These are phyloP conservation scores for Nakazawaea wyomingensis DNA, from an alignment of 805 yeast genomes.

Conservation along the genomic window DNA sequence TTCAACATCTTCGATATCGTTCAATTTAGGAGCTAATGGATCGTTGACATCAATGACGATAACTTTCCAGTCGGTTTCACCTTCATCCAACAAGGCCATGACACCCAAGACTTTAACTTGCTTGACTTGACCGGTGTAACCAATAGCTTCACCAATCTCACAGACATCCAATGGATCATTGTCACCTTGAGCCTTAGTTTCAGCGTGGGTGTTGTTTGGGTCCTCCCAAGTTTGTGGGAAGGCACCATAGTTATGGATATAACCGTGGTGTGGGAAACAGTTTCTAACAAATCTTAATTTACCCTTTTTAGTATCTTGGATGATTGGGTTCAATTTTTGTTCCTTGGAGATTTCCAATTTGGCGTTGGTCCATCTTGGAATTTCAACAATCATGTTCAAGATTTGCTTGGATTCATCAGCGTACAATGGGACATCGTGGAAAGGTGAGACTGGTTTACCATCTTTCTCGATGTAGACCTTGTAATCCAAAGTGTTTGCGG, in stretches of 20 bases:
- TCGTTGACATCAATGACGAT: slow-evolving; percentile 85
- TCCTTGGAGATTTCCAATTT: slow-evolving; percentile 93
- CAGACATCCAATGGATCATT: slow-evolving; percentile 85
- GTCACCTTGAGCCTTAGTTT: slow-evolving; percentile 69
- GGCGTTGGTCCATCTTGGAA: slow-evolving; percentile 98
- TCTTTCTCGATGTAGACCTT: slow-evolving; percentile 86
- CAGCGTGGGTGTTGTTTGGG: slow-evolving; percentile 58
- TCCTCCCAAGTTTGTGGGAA: slow-evolving; percentile 94
- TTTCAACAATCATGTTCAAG: slow-evolving; percentile 79
- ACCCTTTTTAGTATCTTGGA: slow-evolving; percentile 97
- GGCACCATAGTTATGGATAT: slow-evolving; percentile 97
- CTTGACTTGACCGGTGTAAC: slow-evolving; percentile 67
- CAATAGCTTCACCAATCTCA: slow-evolving; percentile 69
- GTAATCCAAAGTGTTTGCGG: slow-evolving; percentile 92
- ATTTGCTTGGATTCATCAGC: slow-evolving; percentile 91
- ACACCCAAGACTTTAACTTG: slow-evolving; percentile 92
- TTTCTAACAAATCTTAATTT: slow-evolving; percentile 93
- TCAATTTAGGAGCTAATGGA: slow-evolving; percentile 80
- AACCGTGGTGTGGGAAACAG: slow-evolving; percentile 98
- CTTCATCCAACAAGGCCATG: slow-evolving; percentile 91
- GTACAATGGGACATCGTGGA: slow-evolving; percentile 90
- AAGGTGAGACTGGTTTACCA: slow-evolving; percentile 91
- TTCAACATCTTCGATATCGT: slow-evolving; percentile 89
- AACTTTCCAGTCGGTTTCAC: slow-evolving; percentile 89
- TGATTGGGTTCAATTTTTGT: slow-evolving; percentile 79